These are phyloP conservation scores for Pelargonium fulgidum DNA, from an alignment of 441 rosid species.

Conservation along the genomic window DNA sequence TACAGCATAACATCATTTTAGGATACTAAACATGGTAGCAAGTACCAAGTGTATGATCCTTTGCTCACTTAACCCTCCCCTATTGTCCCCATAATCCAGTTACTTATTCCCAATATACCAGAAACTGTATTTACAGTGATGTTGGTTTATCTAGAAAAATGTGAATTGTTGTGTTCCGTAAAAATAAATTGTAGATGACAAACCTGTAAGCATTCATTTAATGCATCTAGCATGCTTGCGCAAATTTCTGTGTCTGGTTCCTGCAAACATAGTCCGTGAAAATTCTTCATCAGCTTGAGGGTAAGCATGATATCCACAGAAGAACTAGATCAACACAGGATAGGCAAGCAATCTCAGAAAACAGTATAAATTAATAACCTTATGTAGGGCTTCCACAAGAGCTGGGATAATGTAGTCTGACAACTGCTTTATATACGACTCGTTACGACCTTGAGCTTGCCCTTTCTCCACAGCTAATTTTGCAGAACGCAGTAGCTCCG, in stretches of 20 bases:
- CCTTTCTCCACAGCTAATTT: conserved; percentile 96
- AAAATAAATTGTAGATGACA: conserved; percentile 3
- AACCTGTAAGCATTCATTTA: conserved; percentile 97
- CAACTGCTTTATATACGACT: conserved; percentile 79
- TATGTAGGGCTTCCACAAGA: conserved; percentile 88
- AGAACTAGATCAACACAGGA: conserved; percentile 11
- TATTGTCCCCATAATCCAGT: background rate
- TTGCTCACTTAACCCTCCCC: background rate
- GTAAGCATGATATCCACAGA: background rate
- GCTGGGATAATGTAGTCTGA: conserved; percentile 90
- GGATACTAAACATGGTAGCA: too few species aligned
- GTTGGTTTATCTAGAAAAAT: background rate
- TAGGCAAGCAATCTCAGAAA: background rate
- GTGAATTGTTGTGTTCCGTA: background rate
- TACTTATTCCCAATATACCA: background rate
- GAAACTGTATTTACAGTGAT: background rate
- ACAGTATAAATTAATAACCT: conserved; percentile 42
- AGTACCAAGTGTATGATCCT: background rate
- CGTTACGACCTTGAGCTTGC: conserved; percentile 71
- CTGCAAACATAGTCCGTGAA: conserved; percentile 41
- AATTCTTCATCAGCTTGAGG: conserved; percentile 10
- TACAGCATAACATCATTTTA: too few species aligned
- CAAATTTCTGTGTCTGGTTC: conserved; percentile 98
- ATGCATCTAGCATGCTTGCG: conserved; percentile 91
- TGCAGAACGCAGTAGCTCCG: conserved; percentile 89